Base-by-base conservation (phyloP, 2,329 filamentous ascomycete species). In the Nemania diffusa region DNA sequence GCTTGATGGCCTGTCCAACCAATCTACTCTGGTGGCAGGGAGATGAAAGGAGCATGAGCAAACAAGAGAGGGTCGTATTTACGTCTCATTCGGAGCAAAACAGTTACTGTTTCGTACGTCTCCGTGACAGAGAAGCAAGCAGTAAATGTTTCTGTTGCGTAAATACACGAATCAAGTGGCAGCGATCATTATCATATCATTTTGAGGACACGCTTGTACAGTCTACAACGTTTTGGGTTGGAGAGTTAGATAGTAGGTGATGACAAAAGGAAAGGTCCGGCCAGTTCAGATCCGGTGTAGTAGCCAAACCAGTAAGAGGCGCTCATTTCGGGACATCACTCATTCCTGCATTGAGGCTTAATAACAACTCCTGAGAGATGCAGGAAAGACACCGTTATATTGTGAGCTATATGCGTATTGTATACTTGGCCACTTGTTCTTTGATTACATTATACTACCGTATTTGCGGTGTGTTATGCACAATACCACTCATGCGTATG, bases 31-130 rank as follows among this genome's bases (percentile, higher is more conserved):
- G 59, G 15, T 27, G 51, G 32, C 13, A 46, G 59, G 67, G 67
- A 69, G 64, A 69, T 69, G 67, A 69, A 64, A 67, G 67, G 67
- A 61, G 32, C 60, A 42, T 37, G 52, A 69, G 64, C 67, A 69
- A 62, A 67, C 67, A 61, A 61, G 46, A 64, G 37, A 66, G 50
- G 57, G 66, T 68, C 53, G 52, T 62, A 65, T 68, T 34, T 53
- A 52, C 46, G 40, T 51, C 51, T 40, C 60, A 56, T 64, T 61
- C 57, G 46, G 60, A 64, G 24, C 64, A 67, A 58, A 67, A 62
- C 59, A 48, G 24, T 59, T 59, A 66, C 59, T 66, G 59, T 67
- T 67, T 67, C 57, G 64, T 46, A 67, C 26, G 51, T 48, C n/a
- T 29, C 44, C 56, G 58, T 44, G n/a, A 68, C 57, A 62, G 44